These are phyloP conservation scores for Selaginella tamariscina DNA, from an alignment of 75 land plant genomes.

Conservation along the genomic window DNA sequence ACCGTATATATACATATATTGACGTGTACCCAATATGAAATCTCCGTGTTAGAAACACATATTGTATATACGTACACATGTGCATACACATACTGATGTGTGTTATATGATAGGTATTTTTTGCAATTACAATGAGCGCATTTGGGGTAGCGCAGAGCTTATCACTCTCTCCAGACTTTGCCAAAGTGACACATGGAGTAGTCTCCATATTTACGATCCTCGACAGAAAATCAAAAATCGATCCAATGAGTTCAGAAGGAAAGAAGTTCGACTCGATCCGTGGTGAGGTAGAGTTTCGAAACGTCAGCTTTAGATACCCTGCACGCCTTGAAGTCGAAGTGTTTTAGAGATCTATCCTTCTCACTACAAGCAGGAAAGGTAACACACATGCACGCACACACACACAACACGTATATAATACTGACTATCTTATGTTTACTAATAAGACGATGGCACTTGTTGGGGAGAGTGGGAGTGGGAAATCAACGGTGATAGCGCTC, in stretches of 20 bases:
- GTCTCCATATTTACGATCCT: conserved; percentile 55
- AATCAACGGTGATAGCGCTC: conserved; percentile 4
- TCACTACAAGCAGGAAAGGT: conserved; percentile 58
- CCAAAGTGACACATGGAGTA: conserved; percentile 46
- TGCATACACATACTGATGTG: too few relatives aligned
- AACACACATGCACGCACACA: too few relatives aligned
- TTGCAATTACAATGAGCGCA: conserved; percentile 60
- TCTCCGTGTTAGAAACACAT: too few relatives aligned
- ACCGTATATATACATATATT: too few relatives aligned
- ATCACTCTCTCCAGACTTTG: conserved; percentile 44
- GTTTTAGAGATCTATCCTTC: conserved; percentile 42
- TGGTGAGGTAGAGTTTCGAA: conserved; percentile 55
- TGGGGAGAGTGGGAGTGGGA: conserved; percentile 9
- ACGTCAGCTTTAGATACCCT: conserved; percentile 60
- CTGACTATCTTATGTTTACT: neutral
- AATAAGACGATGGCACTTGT: conserved; percentile 2
- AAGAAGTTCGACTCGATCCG: conserved; percentile 24
- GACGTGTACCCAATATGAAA: too few relatives aligned
- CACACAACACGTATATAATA: neutral
- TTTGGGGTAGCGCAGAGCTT: conserved; percentile 51
- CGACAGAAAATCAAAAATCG: conserved; percentile 51
- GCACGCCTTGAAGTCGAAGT: conserved; percentile 45
- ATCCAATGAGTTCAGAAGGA: conserved; percentile 30
- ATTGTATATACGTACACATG: too few relatives aligned
- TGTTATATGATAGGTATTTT: conserved; percentile 43